These are phyloP conservation scores for Clavaria fumosa DNA, from an alignment of 768 basidiomycete species.

Conservation along the genomic window DNA sequence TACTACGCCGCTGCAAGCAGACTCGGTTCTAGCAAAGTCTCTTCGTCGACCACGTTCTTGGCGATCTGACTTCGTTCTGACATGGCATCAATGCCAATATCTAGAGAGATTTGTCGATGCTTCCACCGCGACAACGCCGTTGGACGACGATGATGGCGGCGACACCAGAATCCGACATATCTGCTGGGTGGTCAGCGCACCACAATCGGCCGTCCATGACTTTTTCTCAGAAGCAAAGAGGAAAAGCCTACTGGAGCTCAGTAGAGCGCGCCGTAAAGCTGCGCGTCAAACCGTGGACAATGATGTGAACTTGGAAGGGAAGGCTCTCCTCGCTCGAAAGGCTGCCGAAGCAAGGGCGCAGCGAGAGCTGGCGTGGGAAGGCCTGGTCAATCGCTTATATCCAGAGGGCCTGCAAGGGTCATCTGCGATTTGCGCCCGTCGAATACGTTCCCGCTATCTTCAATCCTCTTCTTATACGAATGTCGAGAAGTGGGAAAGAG, in stretches of 20 bases:
- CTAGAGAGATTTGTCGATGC: conserved; percentile 35
- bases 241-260: conserved; percentile 27
- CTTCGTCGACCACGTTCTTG: conserved; percentile 47
- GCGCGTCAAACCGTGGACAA: conserved; percentile 22
- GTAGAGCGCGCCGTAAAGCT: conserved; percentile 25
- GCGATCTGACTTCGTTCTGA: conserved; percentile 43
- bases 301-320: conserved; percentile 32
- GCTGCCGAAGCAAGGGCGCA: conserved; percentile 43
- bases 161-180: conserved; percentile 29
- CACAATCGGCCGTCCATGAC: conserved; percentile 28
- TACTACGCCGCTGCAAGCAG: conserved; percentile 15
- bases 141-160: conserved; percentile 31
- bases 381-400: conserved; percentile 38
- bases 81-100: conserved; percentile 55
- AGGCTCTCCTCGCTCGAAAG: conserved; percentile 42
- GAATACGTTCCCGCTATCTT: conserved; percentile 41
- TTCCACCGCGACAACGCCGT: conserved; percentile 27
- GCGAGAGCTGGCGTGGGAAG: conserved; percentile 53
- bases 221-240: conserved; percentile 29
- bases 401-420: conserved; percentile 35
- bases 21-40: conserved; percentile 25
- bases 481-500: conserved; percentile 43
- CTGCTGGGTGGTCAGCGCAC: conserved; percentile 40
- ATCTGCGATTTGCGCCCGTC: conserved; percentile 34
- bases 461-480: conserved; percentile 39